Evolutionary conservation across 1,284 basidiomycete genomes (phyloP).

Genomic region (Tremellales sp.): DNA sequence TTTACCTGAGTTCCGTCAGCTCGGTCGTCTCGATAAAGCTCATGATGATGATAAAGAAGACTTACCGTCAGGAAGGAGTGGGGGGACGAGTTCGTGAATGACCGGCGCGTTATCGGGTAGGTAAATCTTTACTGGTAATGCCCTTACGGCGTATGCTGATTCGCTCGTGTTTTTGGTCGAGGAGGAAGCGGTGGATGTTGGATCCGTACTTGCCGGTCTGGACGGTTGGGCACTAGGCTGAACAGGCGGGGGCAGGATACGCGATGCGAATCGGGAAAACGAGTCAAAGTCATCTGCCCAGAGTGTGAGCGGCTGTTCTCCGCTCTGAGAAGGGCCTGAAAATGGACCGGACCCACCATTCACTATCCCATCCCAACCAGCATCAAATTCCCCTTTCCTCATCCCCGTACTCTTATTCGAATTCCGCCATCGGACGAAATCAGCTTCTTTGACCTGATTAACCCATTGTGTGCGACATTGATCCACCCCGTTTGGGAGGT

Average conservation of each 20-base stretch:
- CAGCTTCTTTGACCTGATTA: constrained; percentile 89
- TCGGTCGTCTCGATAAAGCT: background rate
- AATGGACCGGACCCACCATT: constrained; percentile 59
- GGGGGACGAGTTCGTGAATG: constrained; percentile 80
- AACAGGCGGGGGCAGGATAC: constrained; percentile 59
- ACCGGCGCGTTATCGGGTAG: constrained; percentile 81
- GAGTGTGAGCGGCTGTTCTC: no score
- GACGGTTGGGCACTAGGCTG: constrained; percentile 64
- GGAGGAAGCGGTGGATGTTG: constrained; percentile 50
- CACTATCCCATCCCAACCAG: constrained; percentile 88
- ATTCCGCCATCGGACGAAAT: constrained; percentile 91
- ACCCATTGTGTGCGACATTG: constrained; percentile 86
- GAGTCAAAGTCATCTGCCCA: constrained; percentile 94
- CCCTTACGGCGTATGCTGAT: constrained; percentile 72
- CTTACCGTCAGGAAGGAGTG: constrained; percentile 50
- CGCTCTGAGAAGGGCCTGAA: background rate
- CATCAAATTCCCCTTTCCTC: constrained; percentile 83
- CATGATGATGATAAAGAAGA: background rate
- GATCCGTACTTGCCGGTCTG: constrained; percentile 66
- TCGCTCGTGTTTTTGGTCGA: constrained; percentile 29
- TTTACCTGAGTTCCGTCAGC: constrained; percentile 33
- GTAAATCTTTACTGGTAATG: constrained; percentile 82
- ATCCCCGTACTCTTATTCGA: constrained; percentile 85
- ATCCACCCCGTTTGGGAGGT: constrained; percentile 71
- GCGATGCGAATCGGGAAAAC: constrained; percentile 85